phyloP scores from a whole-genome alignment of 495 filamentous ascomycete genomes.

The Talaromyces proteolyticus region DNA sequence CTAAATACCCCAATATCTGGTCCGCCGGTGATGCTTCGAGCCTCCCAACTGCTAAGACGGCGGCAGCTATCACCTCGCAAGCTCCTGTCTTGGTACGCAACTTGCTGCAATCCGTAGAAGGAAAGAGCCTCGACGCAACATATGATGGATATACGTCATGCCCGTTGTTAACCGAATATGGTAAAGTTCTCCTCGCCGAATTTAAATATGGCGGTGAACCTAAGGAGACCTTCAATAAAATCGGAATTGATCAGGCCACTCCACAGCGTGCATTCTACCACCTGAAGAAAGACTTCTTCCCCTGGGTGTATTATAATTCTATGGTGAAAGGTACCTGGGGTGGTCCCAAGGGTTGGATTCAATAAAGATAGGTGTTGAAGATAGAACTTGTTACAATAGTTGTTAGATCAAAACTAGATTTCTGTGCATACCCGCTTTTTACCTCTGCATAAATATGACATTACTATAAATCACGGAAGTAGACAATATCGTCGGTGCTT shows the following conservation, averaged over 20 bases:
- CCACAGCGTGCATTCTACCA: conserved; percentile 55
- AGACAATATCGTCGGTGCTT: no score
- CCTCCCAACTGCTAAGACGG: conserved; percentile 63
- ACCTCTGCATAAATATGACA: no score
- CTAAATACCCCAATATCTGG: conserved; percentile 60
- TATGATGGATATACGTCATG: conserved; percentile 70
- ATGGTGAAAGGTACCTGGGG: conserved; percentile 61
- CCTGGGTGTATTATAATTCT: conserved; percentile 54
- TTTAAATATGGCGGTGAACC: conserved; percentile 69
- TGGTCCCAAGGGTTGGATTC: conserved; percentile 50
- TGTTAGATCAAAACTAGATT: not conserved
- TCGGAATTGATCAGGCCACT: conserved; percentile 52
- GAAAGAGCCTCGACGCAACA: conserved; percentile 40
- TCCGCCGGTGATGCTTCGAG: conserved; percentile 63
- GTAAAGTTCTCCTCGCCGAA: conserved; percentile 63
- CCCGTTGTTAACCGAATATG: conserved; percentile 59
- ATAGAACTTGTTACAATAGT: not conserved
- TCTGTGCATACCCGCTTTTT: no score
- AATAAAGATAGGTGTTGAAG: conserved; percentile 4
- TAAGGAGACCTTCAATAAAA: conserved; percentile 59
- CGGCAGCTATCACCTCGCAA: conserved; percentile 59
- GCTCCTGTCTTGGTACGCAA: conserved; percentile 55
- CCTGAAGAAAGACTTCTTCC: conserved; percentile 69
- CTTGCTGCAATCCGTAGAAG: conserved; percentile 45
- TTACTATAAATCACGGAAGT: no score